A percentile compares a stretch with the other conserved stretches of the same genome.
Evolutionary conservation across 2,329 filamentous ascomycete species (phyloP).

Genomic region (Trichophyton verrucosum): DNA sequence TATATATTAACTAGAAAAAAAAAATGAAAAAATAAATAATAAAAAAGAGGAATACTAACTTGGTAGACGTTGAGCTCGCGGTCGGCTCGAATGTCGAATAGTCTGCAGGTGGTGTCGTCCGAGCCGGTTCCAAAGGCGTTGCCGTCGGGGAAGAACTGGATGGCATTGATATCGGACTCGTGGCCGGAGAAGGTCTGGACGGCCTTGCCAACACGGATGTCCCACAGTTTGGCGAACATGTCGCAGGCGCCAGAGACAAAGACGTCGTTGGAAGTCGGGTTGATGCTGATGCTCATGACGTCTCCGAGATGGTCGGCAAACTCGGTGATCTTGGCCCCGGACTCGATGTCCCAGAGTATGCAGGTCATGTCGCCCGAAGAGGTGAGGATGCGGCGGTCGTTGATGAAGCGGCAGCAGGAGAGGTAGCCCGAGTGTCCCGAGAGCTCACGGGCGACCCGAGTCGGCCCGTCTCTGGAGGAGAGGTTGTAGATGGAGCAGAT

Average conservation of each 20-base stretch:
- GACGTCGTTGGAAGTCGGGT: constrained; percentile 97
- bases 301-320: constrained; percentile 97
- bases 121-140: constrained; percentile 97
- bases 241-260: constrained; percentile 99
- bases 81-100: constrained; percentile 96
- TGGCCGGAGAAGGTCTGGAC: constrained; percentile 97
- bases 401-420: constrained; percentile 97
- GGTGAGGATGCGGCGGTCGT: constrained; percentile 92
- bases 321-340: constrained; percentile 90
- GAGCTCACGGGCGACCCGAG: constrained; percentile 85
- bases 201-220: constrained; percentile 94
- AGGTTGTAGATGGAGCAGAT: constrained; percentile 99
- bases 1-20: background rate
- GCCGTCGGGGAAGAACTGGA: constrained; percentile 98
- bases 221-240: constrained; percentile 96
- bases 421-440: constrained; percentile 96
- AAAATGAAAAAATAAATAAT: too few relatives aligned
- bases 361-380: constrained; percentile 99
- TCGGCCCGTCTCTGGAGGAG: constrained; percentile 92
- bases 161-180: constrained; percentile 98
- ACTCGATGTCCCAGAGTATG: constrained; percentile 99
- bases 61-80: constrained; percentile 60
- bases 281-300: constrained; percentile 99
- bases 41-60: constrained; percentile 31
- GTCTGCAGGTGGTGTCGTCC: constrained; percentile 89